These are phyloP conservation scores for Sphaerulina vaccinii DNA, from an alignment of 2,329 filamentous ascomycete genomes.

Conservation along the genomic window DNA sequence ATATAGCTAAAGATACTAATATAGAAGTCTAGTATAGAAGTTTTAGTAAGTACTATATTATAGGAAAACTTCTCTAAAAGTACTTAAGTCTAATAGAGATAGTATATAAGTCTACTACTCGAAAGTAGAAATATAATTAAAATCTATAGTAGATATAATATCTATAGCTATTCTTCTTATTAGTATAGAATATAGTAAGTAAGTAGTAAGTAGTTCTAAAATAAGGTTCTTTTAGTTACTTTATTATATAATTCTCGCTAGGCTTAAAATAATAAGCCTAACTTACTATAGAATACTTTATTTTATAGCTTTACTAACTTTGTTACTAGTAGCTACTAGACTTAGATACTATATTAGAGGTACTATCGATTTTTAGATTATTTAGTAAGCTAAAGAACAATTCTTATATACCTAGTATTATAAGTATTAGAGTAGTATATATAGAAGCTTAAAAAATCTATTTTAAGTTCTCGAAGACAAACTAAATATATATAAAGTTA, in stretches of 20 bases:
- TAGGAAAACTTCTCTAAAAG: neutral
- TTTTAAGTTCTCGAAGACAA: too few relatives aligned
- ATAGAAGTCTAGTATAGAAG: neutral
- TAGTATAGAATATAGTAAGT: neutral
- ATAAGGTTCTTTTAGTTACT: too few relatives aligned
- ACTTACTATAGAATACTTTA: neutral
- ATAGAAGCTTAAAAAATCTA: too few relatives aligned
- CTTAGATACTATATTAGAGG: neutral
- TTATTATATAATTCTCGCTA: too few relatives aligned
- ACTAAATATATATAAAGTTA: too few relatives aligned
- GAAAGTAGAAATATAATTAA: neutral
- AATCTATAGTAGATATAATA: neutral
- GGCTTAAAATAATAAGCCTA: too few relatives aligned
- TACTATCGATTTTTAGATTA: neutral
- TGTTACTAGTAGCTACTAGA: neutral
- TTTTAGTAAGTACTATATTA: neutral
- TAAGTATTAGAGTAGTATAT: too few relatives aligned
- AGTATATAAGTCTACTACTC: neutral
- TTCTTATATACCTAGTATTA: neutral
- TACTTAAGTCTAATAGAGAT: neutral
- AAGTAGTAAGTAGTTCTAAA: neutral
- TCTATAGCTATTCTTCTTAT: neutral
- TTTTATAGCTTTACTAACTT: neutral
- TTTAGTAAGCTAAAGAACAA: neutral
- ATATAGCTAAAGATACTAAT: neutral